Evolutionary conservation across 768 basidiomycete genomes (phyloP), one percentile per base, ranked within the genome.

Genomic region (Tylopilus felleus): DNA sequence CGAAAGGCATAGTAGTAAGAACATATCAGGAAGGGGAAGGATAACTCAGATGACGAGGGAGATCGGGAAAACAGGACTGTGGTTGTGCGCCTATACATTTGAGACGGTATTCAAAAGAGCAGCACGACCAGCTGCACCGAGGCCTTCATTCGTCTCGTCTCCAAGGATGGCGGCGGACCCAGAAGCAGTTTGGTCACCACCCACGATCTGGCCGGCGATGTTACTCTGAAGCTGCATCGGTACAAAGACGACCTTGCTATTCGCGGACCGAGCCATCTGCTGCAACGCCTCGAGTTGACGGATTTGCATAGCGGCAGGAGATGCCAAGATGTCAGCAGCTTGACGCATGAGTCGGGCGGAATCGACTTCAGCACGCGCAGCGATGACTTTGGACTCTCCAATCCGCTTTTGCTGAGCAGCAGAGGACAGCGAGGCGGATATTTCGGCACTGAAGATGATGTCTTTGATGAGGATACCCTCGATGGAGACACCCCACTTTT

Each of bases 371-470:
- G 95, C 96, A 54, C 93, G 84, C 1, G 93, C 94, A 49, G 93
- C 92, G 63, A 97, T 96, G 68, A 96, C 91, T 74, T 98, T 98
- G 65, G 85, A 86, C 75, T 98, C 96, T 73, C 94, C 96, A 55
- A 98, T 85, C 56, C 96, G 83, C 81, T 97, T 97, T 74, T 96
- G 93, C 67, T 97, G 95, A 19, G 96, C 96, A 35, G 96, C 96
- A 59, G 88, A 90, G 13, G 93, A 96, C 46, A 99, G 80, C 17
- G 91, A 92, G 9, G 92, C 86, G 49, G 93, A 85, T 17, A 99
- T 83, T 55, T 98, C 96, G 45, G 88, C 57, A 50, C 87, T 88
- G 80, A 98, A 97, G 73, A 94, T 88, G 73, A 94, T 92, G 70
- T 93, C 91, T 75, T 92, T 92, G 77, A 92, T 90, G 68, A 97